phyloP scores from a whole-genome alignment of 306 rosid genomes.

The Fragaria vesca region DNA sequence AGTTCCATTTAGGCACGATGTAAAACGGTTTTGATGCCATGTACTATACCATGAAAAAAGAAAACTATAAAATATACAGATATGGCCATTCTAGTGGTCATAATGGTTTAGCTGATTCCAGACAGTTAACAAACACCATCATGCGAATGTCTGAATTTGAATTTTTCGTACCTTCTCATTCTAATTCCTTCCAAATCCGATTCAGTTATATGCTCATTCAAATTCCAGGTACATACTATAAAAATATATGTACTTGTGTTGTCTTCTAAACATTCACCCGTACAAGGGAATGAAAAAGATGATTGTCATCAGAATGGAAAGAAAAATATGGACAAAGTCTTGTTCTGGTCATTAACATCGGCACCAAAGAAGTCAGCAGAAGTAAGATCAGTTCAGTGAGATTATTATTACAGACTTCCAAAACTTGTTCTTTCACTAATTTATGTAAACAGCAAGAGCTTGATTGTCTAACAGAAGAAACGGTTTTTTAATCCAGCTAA shows the following conservation, averaged over 20 bases:
- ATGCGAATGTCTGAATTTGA: background rate
- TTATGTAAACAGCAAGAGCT: background rate
- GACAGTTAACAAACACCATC: background rate
- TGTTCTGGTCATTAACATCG: background rate
- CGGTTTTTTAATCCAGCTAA: background rate
- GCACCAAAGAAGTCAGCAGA: background rate
- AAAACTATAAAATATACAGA: background rate
- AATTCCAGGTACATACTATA: background rate
- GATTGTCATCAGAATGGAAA: background rate
- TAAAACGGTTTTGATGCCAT: background rate
- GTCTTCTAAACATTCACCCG: background rate
- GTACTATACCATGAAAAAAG: background rate
- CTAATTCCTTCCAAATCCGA: background rate
- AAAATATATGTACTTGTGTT: background rate
- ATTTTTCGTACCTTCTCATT: background rate
- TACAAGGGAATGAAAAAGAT: background rate
- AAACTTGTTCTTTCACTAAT: background rate
- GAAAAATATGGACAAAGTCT: background rate
- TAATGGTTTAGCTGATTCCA: background rate
- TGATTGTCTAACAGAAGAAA: background rate
- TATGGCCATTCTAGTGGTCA: background rate
- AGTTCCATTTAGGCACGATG: background rate
- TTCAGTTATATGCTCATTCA: background rate
- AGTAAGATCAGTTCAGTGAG: background rate
- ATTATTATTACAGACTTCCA: background rate